Base-by-base conservation (phyloP, 2,329 filamentous ascomycete genomes). In the Fusarium tjaetaba region DNA sequence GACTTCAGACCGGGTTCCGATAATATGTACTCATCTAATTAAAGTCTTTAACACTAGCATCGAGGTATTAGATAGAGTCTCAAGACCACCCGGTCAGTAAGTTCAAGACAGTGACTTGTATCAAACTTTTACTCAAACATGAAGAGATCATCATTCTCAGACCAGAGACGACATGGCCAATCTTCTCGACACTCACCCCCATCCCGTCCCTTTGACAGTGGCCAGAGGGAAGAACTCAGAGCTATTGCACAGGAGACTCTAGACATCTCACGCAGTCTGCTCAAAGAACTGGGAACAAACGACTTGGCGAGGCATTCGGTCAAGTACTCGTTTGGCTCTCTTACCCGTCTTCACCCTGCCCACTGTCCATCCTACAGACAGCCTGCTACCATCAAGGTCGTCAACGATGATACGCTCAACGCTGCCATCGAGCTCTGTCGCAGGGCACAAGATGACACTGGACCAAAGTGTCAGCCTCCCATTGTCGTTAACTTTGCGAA, bases 31-130 rank as follows among this genome's bases (percentile, higher is more conserved):
- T 24, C 8, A 10, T 42, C n/a, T 16, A 10, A 42, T 32, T 42
- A 4, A 7, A 24, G 18, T 18, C 36, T 20, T 38, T 11, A 38
- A 11, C 22, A 0, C 1, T 15, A 7, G 3, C 5, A 15, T 24
- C 8, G 36, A 42, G 8, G 9, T 24, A 42, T 42, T 42, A 42
- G 14, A 42, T 16, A 24, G 41, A 42, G 9, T 6, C 1, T 1
- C 14, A 4, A 24, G 22, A 24, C 41, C 5, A 0, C 13, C n/a
- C 22, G 9, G n/a, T 11, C n/a, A 9, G n/a, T 7, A 4, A 4
- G 10, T 1, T 10, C 14, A 24, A 16, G 8, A 15, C 2, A 16
- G n/a, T 42, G 3, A 7, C n/a, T 42, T 5, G 22, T 24, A 38
- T 42, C 41, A 42, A 0, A 24, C 13, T 24, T 4, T 10, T 42